phyloP scores from a whole-genome alignment of 306 rosid genomes.

The Alnus rubra region DNA sequence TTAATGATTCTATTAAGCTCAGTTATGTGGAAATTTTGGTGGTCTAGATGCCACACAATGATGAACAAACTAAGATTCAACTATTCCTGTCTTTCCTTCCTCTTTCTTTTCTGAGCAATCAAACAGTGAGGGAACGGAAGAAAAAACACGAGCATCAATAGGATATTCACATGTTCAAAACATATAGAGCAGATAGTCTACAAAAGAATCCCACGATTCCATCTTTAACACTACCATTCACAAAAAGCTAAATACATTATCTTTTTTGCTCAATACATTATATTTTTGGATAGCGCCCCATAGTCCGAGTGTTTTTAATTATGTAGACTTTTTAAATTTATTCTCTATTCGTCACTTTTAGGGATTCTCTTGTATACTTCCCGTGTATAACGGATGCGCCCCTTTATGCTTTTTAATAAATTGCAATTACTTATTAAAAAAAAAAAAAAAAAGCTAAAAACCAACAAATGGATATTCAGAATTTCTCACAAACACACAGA shows the following conservation, averaged over 20 bases:
- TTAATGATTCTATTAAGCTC: background rate
- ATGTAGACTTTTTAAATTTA: too few species aligned
- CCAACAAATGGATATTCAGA: background rate
- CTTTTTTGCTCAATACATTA: too few species aligned
- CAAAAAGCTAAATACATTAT: background rate
- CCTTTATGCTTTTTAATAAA: too few species aligned
- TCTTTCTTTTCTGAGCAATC: background rate
- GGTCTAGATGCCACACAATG: background rate
- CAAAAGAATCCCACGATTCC: slow-evolving; percentile 2
- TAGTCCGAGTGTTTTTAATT: too few species aligned
- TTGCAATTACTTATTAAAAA: too few species aligned
- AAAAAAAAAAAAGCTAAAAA: background rate
- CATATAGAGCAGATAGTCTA: background rate
- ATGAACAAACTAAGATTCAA: background rate
- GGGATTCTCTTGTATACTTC: too few species aligned
- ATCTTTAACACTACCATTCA: background rate
- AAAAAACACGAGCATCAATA: background rate
- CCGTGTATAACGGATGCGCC: too few species aligned
- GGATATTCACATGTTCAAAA: background rate
- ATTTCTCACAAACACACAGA: background rate
- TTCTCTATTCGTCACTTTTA: too few species aligned
- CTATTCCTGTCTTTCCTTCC: background rate
- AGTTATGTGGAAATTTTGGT: background rate
- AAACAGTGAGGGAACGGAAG: background rate
- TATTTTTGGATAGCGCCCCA: too few species aligned